These are phyloP conservation scores for Sarocladium kiliense DNA, from an alignment of 2,329 filamentous ascomycete species.

Conservation along the genomic window DNA sequence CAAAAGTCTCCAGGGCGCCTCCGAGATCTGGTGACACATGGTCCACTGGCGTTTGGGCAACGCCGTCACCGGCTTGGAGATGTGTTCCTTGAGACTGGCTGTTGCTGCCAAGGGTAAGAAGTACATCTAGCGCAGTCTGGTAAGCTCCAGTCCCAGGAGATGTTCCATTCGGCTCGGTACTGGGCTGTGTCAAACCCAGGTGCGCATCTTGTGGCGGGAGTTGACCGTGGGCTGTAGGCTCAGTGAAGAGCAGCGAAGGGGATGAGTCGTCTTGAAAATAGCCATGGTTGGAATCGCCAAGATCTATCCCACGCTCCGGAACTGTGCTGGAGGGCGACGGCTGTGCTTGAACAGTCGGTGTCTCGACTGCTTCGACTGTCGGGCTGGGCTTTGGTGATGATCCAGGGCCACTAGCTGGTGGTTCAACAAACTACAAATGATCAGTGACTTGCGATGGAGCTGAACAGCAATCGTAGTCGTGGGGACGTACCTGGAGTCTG, in stretches of 20 bases:
- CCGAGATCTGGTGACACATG: background rate
- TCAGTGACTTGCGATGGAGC: background rate
- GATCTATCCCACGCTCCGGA: background rate
- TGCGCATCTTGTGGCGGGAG: background rate
- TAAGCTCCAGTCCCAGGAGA: constrained; percentile 22
- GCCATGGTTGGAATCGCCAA: background rate
- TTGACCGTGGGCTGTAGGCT: background rate
- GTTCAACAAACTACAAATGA: background rate
- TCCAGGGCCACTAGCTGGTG: background rate
- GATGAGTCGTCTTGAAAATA: background rate
- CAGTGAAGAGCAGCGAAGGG: constrained; percentile 8
- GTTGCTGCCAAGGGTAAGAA: constrained; percentile 27
- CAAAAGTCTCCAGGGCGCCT: constrained; percentile 13
- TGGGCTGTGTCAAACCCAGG: background rate
- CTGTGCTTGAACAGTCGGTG: background rate
- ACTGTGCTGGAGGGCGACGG: background rate
- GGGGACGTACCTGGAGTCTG: background rate
- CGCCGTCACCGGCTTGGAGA: background rate
- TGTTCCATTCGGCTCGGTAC: constrained; percentile 9
- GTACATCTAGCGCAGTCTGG: constrained; percentile 27
- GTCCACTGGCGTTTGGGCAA: background rate
- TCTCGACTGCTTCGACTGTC: too few species aligned
- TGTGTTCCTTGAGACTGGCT: background rate
- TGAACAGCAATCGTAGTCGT: background rate
- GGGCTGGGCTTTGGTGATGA: background rate